Evolutionary conservation across 2,329 filamentous ascomycete genomes (phyloP).

Genomic region (Cryphonectria naterciae): DNA sequence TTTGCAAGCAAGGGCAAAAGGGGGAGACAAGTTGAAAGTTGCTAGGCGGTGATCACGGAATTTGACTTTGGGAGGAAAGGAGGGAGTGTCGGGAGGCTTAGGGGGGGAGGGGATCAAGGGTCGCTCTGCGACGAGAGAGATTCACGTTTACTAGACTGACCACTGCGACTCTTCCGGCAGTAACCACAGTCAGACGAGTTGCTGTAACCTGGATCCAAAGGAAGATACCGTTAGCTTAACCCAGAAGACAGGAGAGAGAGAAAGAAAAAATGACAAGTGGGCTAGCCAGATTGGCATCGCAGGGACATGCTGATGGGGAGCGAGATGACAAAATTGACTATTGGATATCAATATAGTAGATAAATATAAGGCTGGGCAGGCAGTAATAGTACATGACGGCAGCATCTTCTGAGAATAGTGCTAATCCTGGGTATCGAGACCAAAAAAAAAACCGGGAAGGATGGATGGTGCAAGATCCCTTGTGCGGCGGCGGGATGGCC

Average conservation of each 20-base stretch:
- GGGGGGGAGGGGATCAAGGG: background rate
- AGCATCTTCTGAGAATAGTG: background rate
- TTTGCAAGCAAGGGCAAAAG: background rate
- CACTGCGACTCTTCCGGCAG: constrained; percentile 51
- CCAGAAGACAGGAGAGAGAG: background rate
- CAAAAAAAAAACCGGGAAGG: background rate
- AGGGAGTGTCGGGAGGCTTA: background rate
- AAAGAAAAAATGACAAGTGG: background rate
- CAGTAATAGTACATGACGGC: background rate
- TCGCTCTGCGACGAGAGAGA: constrained; percentile 30
- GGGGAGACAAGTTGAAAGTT: background rate
- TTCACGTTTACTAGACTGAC: constrained; percentile 55
- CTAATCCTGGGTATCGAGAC: background rate
- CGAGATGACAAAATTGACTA: background rate
- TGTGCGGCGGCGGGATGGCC: background rate
- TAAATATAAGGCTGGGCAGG: constrained; percentile 1
- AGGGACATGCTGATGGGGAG: background rate
- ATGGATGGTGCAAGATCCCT: background rate
- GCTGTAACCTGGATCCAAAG: constrained; percentile 49
- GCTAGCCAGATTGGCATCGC: background rate
- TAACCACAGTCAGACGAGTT: constrained; percentile 58
- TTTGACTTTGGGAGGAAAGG: background rate
- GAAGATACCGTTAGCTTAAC: background rate
- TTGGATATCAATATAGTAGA: no score
- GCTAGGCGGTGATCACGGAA: background rate